phyloP scores from a whole-genome alignment of 371 early-diverging fungal genomes.

The Mucor ambiguus region DNA sequence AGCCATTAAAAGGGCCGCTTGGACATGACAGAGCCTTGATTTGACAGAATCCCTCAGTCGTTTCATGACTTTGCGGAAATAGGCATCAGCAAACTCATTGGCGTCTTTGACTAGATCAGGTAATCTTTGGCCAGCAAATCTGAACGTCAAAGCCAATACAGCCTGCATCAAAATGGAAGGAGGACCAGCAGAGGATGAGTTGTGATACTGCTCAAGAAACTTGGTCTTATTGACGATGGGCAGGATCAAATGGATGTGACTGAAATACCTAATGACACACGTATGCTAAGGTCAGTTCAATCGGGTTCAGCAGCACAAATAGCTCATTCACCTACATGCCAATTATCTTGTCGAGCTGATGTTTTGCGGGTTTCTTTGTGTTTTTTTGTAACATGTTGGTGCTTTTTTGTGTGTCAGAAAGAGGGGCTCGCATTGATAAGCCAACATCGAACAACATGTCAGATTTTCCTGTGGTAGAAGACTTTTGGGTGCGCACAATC shows the following conservation, averaged over 20 bases:
- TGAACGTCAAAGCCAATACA: constrained; percentile 54
- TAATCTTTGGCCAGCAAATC: constrained; percentile 34
- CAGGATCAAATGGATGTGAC: constrained; percentile 53
- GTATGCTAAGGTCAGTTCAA: constrained; percentile 53
- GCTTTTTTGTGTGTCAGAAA: neutral
- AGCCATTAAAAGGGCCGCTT: constrained; percentile 43
- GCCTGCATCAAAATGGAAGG: constrained; percentile 45
- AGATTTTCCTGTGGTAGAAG: constrained; percentile 5
- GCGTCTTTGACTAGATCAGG: constrained; percentile 26
- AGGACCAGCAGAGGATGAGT: constrained; percentile 14
- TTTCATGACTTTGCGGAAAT: constrained; percentile 42
- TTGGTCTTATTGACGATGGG: constrained; percentile 57
- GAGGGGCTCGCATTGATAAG: constrained; percentile 22
- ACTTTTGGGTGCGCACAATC: constrained; percentile 38
- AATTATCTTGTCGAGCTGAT: constrained; percentile 22
- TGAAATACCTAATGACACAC: constrained; percentile 56
- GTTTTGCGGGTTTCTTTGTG: constrained; percentile 12
- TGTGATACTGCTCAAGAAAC: constrained; percentile 46
- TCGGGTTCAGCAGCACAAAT: constrained; percentile 17
- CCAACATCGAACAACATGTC: constrained; percentile 41
- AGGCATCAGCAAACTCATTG: constrained; percentile 34
- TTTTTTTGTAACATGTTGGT: neutral
- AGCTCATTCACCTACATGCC: constrained; percentile 15
- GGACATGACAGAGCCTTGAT: constrained; percentile 42
- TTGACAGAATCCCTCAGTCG: constrained; percentile 34